phyloP scores from a whole-genome alignment of 2,329 filamentous ascomycete species.

The Ascochyta lentis region DNA sequence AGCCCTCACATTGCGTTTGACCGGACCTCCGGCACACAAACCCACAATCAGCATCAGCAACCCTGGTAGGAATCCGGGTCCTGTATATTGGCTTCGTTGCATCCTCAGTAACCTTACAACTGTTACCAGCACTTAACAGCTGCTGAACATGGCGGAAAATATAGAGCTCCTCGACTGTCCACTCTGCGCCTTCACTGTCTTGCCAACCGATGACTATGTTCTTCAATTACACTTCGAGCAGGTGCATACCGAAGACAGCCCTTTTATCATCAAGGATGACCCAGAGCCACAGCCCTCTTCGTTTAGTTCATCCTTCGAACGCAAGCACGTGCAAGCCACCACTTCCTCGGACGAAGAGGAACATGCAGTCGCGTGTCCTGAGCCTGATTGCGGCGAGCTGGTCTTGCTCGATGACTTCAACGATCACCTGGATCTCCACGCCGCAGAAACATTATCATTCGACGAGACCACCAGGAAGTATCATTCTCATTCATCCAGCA shows the following conservation, averaged over 20 bases:
- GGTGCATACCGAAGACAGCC: conserved; percentile 47
- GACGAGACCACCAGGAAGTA: conserved; percentile 44
- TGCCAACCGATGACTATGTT: conserved; percentile 39
- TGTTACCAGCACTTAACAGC: background rate
- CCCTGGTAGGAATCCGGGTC: too few relatives aligned
- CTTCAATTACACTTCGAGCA: conserved; percentile 52
- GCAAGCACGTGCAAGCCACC: conserved; percentile 26
- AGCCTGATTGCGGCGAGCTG: conserved; percentile 52
- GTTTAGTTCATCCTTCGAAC: conserved; percentile 27
- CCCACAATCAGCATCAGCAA: background rate
- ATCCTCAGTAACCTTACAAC: background rate
- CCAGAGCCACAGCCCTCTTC: conserved; percentile 35
- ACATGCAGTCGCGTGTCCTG: conserved; percentile 49
- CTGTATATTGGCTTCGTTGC: background rate
- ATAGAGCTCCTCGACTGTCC: conserved; percentile 43
- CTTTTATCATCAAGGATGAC: conserved; percentile 45
- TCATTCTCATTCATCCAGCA: conserved; percentile 42
- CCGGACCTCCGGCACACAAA: background rate
- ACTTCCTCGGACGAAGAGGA: conserved; percentile 42
- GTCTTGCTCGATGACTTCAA: conserved; percentile 52
- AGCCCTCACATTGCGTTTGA: background rate
- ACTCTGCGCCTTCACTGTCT: conserved; percentile 43
- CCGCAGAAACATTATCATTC: conserved; percentile 49
- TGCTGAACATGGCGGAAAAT: conserved; percentile 22
- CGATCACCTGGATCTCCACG: conserved; percentile 56